These are phyloP conservation scores for Ambrosiella cleistominuta DNA, from an alignment of 2,329 filamentous ascomycete species.

Conservation along the genomic window DNA sequence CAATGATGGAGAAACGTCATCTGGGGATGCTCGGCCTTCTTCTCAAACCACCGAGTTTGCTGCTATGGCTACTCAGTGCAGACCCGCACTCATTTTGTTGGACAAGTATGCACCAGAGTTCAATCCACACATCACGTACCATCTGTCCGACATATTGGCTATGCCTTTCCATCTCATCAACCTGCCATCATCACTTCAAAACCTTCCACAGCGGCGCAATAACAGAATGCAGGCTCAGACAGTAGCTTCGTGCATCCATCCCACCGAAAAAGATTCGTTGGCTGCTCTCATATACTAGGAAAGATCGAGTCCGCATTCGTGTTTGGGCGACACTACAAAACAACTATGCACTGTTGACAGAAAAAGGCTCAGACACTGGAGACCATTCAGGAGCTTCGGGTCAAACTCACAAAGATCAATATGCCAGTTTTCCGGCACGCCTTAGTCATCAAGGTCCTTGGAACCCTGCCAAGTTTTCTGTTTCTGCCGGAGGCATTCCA, in stretches of 20 bases:
- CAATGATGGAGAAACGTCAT: too few species aligned
- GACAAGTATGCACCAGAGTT: slow-evolving; percentile 17
- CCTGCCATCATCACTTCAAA: slow-evolving; percentile 19
- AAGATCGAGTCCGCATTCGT: slow-evolving; percentile 22
- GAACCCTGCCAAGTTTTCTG: slow-evolving; percentile 18
- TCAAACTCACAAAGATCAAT: slow-evolving; percentile 5
- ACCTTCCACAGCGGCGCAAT: slow-evolving; percentile 22
- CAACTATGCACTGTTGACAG: slow-evolving; percentile 20
- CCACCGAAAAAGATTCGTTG: slow-evolving; percentile 20
- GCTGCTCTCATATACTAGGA: slow-evolving; percentile 23
- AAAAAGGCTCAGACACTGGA: slow-evolving; percentile 5
- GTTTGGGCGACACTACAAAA: slow-evolving; percentile 22
- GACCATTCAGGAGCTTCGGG: not conserved
- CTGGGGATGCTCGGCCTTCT: not conserved
- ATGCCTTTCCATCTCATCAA: slow-evolving; percentile 19
- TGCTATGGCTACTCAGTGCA: not conserved
- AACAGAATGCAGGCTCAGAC: slow-evolving; percentile 19
- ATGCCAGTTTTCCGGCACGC: slow-evolving; percentile 18
- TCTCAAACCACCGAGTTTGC: not conserved
- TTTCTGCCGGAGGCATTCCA: slow-evolving; percentile 19
- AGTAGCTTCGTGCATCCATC: slow-evolving; percentile 21
- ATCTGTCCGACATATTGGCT: slow-evolving; percentile 21
- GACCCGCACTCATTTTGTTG: slow-evolving; percentile 18
- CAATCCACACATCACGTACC: slow-evolving; percentile 18
- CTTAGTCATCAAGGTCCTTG: slow-evolving; percentile 21